phyloP scores from a whole-genome alignment of 2,329 filamentous ascomycete species.

The Penicillium sp. region DNA sequence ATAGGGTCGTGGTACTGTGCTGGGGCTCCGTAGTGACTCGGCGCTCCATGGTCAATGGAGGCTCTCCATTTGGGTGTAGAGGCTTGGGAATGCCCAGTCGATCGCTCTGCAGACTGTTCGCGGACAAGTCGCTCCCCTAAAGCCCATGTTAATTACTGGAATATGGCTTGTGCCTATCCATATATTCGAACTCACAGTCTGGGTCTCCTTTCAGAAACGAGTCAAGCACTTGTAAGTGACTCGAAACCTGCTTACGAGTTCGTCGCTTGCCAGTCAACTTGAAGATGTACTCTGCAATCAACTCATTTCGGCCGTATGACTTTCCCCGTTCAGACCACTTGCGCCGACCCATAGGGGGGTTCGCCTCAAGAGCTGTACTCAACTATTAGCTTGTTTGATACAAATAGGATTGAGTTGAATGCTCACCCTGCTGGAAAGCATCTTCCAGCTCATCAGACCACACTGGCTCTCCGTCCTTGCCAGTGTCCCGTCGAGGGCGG shows the following conservation, averaged over 20 bases:
- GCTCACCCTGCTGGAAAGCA: slow-evolving; percentile 49
- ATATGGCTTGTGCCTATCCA: not conserved
- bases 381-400: slow-evolving; percentile 13
- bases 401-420: slow-evolving; percentile 2
- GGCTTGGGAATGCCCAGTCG: slow-evolving; percentile 34
- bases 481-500: slow-evolving; percentile 45
- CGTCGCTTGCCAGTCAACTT: slow-evolving; percentile 55
- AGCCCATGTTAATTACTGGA: not conserved
- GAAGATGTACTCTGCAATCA: slow-evolving; percentile 61
- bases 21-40: slow-evolving; percentile 32
- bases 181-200: slow-evolving; percentile 45
- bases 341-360: slow-evolving; percentile 58
- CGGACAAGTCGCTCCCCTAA: slow-evolving; percentile 42
- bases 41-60: slow-evolving; percentile 32
- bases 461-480: slow-evolving; percentile 45
- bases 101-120: slow-evolving; percentile 35
- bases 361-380: slow-evolving; percentile 52
- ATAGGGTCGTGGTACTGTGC: slow-evolving; percentile 34
- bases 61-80: slow-evolving; percentile 34
- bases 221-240: slow-evolving; percentile 64
- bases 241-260: slow-evolving; percentile 62
- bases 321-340: slow-evolving; percentile 56
- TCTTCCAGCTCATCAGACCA: slow-evolving; percentile 51
- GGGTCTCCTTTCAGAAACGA: slow-evolving; percentile 55
- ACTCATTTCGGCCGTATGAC: slow-evolving; percentile 61